Evolutionary conservation across 805 yeast species (phyloP).

Genomic region (Myxozyma kluyveri): DNA sequence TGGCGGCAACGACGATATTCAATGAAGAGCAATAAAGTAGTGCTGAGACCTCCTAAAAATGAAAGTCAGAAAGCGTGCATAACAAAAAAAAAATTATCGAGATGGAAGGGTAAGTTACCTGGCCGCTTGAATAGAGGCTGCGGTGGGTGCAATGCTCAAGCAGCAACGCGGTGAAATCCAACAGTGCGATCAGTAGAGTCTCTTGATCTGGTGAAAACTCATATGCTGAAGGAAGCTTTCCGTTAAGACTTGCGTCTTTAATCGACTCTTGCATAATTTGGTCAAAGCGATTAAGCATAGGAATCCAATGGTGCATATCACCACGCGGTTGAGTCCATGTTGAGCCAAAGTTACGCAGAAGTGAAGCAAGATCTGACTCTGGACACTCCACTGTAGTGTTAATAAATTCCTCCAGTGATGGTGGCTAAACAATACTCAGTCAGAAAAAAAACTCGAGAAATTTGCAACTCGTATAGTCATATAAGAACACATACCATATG

Average conservation of each 20-base stretch:
- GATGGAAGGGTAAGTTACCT: conserved; percentile 10
- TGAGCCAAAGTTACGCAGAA: conserved; percentile 15
- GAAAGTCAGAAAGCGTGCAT: not conserved
- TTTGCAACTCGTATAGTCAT: not conserved
- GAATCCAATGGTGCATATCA: conserved; percentile 72
- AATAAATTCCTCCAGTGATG: conserved; percentile 20
- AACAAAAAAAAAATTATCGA: not conserved
- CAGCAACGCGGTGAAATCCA: conserved; percentile 60
- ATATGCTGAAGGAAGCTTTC: conserved; percentile 48
- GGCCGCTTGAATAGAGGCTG: conserved; percentile 49
- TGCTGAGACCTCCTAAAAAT: conserved; percentile 45
- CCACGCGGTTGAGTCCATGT: conserved; percentile 49
- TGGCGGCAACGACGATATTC: conserved; percentile 56
- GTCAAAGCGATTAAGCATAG: conserved; percentile 74
- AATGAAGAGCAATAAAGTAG: conserved; percentile 61
- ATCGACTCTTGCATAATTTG: conserved; percentile 55
- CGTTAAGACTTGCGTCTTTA: conserved; percentile 51
- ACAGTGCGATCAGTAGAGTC: conserved; percentile 48
- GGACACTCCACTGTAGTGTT: conserved; percentile 22
- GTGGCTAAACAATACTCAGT: conserved; percentile 17
- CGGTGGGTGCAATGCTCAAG: conserved; percentile 69
- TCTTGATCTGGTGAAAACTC: conserved; percentile 49
- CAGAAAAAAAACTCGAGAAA: not conserved
- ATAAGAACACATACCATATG: conserved; percentile 21
- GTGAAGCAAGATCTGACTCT: conserved; percentile 11